Evolutionary conservation across 2,329 filamentous ascomycete genomes (phyloP).

Genomic region (Curvularia eragrostidis): DNA sequence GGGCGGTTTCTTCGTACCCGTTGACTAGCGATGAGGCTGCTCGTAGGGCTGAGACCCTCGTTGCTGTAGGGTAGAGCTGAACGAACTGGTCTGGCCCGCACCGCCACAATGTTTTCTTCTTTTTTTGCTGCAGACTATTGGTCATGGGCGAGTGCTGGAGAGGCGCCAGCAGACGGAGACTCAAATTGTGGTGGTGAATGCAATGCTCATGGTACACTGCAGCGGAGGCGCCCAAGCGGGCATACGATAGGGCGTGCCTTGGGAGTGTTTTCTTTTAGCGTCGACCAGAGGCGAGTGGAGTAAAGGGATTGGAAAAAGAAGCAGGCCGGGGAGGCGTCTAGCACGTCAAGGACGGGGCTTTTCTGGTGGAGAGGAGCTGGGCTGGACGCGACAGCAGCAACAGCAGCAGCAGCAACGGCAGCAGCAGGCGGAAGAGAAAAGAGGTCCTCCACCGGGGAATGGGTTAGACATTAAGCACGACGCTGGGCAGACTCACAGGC

Average conservation of each 20-base stretch:
- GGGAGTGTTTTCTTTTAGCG: constrained; percentile 14
- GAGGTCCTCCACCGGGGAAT: constrained; percentile 31
- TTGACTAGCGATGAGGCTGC: constrained; percentile 18
- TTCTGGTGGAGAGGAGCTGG: constrained; percentile 16
- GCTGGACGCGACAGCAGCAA: constrained; percentile 15
- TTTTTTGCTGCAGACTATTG: constrained; percentile 1
- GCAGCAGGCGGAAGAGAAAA: constrained; percentile 30
- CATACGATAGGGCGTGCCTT: constrained; percentile 23
- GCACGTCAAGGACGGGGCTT: background rate
- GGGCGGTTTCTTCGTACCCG: constrained; percentile 18
- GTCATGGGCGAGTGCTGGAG: constrained; percentile 6
- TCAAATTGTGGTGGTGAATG: constrained; percentile 13
- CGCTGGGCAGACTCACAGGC: constrained; percentile 25
- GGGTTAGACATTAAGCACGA: constrained; percentile 42
- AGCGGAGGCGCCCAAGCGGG: constrained; percentile 27
- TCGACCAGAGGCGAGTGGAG: constrained; percentile 25
- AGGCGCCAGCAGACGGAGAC: constrained; percentile 1
- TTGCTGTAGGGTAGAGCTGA: constrained; percentile 17
- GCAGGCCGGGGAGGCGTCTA: constrained; percentile 4
- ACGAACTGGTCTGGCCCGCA: constrained; percentile 27
- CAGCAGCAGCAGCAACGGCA: constrained; percentile 14
- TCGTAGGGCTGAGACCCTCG: constrained; percentile 13
- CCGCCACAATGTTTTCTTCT: constrained; percentile 30
- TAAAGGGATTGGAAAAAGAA: constrained; percentile 9
- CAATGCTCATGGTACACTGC: constrained; percentile 40